Conservation (phyloP, 139 green algal genomes). For the Pleodorina starrii region DNA sequence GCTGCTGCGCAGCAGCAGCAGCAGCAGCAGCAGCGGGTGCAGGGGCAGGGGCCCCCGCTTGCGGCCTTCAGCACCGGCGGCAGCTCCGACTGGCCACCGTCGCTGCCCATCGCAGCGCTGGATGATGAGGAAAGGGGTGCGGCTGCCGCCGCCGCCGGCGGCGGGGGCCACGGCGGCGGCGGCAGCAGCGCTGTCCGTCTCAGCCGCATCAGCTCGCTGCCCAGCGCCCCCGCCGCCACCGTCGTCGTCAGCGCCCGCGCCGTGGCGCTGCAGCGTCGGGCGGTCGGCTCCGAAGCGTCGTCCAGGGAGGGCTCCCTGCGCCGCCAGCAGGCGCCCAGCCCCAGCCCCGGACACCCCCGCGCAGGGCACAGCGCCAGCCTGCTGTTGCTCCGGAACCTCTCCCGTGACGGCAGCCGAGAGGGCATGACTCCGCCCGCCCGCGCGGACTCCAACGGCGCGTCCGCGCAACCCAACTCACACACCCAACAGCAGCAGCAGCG, state of each 20-base stretch:
- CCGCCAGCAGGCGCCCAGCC: neutral
- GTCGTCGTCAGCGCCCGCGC: neutral
- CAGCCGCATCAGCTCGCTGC: neutral
- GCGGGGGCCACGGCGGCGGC: neutral
- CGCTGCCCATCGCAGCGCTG: neutral
- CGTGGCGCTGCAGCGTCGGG: neutral
- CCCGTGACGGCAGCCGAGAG: slow-evolving; percentile 3
- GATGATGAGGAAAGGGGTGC: neutral
- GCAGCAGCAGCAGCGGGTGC: neutral
- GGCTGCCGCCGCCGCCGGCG: neutral
- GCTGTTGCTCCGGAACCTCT: neutral
- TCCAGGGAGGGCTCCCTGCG: slow-evolving; percentile 22
- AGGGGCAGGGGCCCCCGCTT: neutral
- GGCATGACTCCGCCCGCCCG: neutral
- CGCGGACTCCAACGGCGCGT: neutral
- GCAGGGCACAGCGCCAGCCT: slow-evolving; percentile 11
- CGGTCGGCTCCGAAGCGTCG: neutral
- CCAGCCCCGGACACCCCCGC: neutral
- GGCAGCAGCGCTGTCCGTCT: too few relatives aligned
- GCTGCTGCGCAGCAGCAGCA: neutral
- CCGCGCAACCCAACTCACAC: neutral
- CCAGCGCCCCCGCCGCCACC: neutral
- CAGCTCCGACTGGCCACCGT: neutral
- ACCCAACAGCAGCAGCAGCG: neutral
- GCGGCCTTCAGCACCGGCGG: neutral